Conservation (phyloP, 768 basidiomycete species). For the Udeniomyces megalosporus region DNA sequence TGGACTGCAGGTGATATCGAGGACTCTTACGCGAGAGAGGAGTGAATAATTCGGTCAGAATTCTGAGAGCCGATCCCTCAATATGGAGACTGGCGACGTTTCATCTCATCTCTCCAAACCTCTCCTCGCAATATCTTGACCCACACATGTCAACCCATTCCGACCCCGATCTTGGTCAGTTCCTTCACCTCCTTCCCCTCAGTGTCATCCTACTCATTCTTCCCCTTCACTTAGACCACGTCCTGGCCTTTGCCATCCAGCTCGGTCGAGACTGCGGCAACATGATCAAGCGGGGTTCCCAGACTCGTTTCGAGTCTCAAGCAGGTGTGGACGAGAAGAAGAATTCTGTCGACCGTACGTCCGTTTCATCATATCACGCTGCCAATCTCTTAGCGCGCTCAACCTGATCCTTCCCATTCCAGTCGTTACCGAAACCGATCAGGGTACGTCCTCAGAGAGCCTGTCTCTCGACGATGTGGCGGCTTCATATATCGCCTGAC, state of each 20-base stretch:
- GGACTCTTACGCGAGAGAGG: no score
- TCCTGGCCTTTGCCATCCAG: slow-evolving; percentile 47
- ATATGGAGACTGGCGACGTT: no score
- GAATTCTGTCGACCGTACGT: slow-evolving; percentile 58
- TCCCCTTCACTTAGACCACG: not conserved
- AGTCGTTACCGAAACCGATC: slow-evolving; percentile 87
- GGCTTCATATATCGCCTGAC: no score
- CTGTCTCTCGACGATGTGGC: no score
- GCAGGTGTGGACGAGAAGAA: slow-evolving; percentile 58
- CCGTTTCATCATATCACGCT: not conserved
- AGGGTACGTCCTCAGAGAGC: slow-evolving; percentile 23
- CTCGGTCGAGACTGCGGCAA: slow-evolving; percentile 43
- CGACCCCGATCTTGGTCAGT: no score
- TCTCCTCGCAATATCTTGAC: no score
- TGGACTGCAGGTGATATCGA: no score
- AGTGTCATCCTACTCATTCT: not conserved
- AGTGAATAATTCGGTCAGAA: no score
- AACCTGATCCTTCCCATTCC: slow-evolving; percentile 10
- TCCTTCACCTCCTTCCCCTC: not conserved
- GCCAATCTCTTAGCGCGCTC: not conserved
- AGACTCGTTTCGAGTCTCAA: slow-evolving; percentile 39
- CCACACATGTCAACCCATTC: no score
- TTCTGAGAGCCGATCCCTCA: no score
- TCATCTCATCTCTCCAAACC: no score
- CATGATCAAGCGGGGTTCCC: slow-evolving; percentile 45